A percentile compares a stretch with the other conserved stretches of the same genome.
Evolutionary conservation across 2,329 filamentous ascomycete genomes (phyloP).

Genomic region (Nemania diffusa): DNA sequence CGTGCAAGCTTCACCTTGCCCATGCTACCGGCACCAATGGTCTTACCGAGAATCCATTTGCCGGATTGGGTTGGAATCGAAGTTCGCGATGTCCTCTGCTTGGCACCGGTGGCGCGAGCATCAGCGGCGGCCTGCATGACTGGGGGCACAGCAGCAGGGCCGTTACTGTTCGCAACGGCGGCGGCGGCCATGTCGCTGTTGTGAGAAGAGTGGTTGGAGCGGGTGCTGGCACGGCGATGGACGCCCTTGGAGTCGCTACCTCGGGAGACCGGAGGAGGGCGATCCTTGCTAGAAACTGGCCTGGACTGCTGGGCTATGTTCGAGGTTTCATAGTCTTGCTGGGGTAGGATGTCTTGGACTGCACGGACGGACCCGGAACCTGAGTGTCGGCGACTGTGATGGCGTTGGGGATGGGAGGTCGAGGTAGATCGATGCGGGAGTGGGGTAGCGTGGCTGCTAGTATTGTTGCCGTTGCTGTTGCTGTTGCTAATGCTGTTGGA

Average conservation of each 20-base stretch:
- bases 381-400: conserved; percentile 53
- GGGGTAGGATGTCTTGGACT: conserved; percentile 58
- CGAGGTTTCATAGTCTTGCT: conserved; percentile 78
- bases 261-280: conserved; percentile 61
- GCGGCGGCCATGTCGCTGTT: conserved; percentile 62
- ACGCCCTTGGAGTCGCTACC: conserved; percentile 63
- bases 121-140: conserved; percentile 57
- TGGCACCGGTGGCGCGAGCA: conserved; percentile 59
- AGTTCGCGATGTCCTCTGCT: conserved; percentile 72
- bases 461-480: conserved; percentile 33
- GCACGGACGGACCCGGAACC: conserved; percentile 51
- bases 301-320: conserved; percentile 71
- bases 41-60: conserved; percentile 95
- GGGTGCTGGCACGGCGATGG: conserved; percentile 62
- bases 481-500: conserved; percentile 29
- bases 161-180: conserved; percentile 61
- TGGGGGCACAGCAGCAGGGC: conserved; percentile 62
- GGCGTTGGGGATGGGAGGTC: conserved; percentile 50
- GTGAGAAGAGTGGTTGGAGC: conserved; percentile 55
- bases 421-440: conserved; percentile 45
- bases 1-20: conserved; percentile 97
- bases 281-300: conserved; percentile 74
- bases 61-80: conserved; percentile 91
- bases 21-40: conserved; percentile 97
- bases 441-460: conserved; percentile 35